Base-by-base conservation (phyloP, 1,284 basidiomycete species). In the Ustilago shanxiensis region DNA sequence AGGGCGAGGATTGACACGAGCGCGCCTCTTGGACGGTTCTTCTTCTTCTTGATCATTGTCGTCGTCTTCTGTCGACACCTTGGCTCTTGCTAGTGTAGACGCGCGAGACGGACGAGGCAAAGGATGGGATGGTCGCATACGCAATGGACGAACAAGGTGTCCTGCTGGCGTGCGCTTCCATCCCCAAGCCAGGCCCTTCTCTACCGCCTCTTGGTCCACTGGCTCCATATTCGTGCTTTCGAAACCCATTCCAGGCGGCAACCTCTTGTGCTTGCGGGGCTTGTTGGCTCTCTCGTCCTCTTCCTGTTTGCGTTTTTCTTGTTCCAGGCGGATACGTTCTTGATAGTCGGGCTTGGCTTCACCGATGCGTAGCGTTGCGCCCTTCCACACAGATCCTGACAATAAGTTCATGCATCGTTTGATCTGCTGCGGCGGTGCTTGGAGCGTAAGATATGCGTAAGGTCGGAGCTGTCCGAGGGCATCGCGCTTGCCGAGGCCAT, bases 361-460 rank as follows among this genome's bases (percentile, higher is more conserved):
- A 14, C 79, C 83, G 13, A 85, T 73, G 16, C 83, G 75, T 1
- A 85, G 61, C 28, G 77, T 83, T 10, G 77, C 66, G 3, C 81
- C 82, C 33, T 84, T 85, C 84, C 84, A 85, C 20, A 80, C 74
- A 18, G 82, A 79, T 18, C 81, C 81, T 20, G 73, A 79, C 3
- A 85, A 60, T 9, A 78, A 52, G 35, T 79, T 81, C 51, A 82
- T 72, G 60, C 79, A 77, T 16, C 72, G 59, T 28, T 71, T 54
- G 39, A 84, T 64, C 65, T 82, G 77, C 4, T 60, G 47, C 1
- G 64, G 70, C 2, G 79, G 59, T n/a, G 79, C 76, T 41, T 62
- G 60, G 8, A 85, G 29, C 20, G 80, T 83, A 9, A 79, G 51
- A 52, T 80, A 85, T 18, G 77, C 79, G 41, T 73, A 84, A 1